Percentiles rank a stretch among this genome's conserved stretches.
These are phyloP conservation scores for Cryptococcus floricola DNA, from an alignment of 1,284 basidiomycete species.

Conservation along the genomic window DNA sequence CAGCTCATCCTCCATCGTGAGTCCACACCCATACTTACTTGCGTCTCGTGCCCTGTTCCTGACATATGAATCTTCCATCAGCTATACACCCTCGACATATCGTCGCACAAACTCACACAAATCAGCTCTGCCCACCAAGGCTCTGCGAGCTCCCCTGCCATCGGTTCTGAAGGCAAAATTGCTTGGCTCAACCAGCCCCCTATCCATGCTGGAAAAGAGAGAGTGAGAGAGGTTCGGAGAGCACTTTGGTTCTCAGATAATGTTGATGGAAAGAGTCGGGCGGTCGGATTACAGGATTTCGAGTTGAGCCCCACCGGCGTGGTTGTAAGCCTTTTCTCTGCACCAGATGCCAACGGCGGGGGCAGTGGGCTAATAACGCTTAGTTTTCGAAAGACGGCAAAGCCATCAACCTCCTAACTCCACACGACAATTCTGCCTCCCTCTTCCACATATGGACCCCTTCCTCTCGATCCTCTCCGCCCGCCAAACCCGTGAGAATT, in stretches of 20 bases:
- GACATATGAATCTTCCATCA: background rate
- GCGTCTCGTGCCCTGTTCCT: too few species aligned
- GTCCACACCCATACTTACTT: background rate
- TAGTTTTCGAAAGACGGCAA: slow-evolving; percentile 21
- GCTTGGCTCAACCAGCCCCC: slow-evolving; percentile 15
- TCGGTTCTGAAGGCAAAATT: slow-evolving; percentile 5
- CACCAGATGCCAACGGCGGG: background rate
- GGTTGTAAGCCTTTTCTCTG: slow-evolving; percentile 3
- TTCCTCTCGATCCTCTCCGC: background rate
- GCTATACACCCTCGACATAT: slow-evolving; percentile 7
- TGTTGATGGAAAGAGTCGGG: slow-evolving; percentile 1
- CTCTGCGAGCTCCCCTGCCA: slow-evolving; percentile 7
- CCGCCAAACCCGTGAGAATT: slow-evolving; percentile 12
- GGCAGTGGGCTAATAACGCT: background rate
- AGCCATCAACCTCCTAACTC: slow-evolving; percentile 19
- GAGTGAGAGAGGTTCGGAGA: slow-evolving; percentile 5
- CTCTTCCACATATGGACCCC: slow-evolving; percentile 24
- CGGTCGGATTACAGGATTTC: slow-evolving; percentile 10
- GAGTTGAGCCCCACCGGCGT: slow-evolving; percentile 11
- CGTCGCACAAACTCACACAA: background rate
- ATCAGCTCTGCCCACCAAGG: slow-evolving; percentile 1
- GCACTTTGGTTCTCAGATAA: slow-evolving; percentile 13
- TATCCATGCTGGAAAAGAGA: background rate
- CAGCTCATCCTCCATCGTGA: background rate
- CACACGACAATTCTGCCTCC: slow-evolving; percentile 3